A percentile compares a stretch with the other conserved stretches of the same genome.
These are phyloP conservation scores for Phytophthora syringae DNA, from an alignment of 352 stramenopile genomes.

Conservation along the genomic window DNA sequence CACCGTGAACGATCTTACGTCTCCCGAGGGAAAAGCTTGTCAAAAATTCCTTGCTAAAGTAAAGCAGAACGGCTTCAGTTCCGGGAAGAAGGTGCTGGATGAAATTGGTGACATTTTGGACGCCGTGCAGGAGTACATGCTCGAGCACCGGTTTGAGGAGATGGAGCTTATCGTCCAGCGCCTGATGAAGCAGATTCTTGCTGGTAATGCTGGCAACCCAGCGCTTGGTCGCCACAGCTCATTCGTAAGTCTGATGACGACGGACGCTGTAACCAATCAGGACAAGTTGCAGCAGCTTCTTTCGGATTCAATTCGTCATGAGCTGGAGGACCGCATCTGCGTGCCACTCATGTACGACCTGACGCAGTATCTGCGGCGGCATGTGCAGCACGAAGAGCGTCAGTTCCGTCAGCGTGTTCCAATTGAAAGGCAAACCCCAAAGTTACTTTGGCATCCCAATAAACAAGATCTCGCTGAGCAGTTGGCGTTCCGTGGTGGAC, in stretches of 20 bases:
- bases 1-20: slow-evolving; percentile 78
- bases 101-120: slow-evolving; percentile 83
- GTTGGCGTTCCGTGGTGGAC: slow-evolving; percentile 77
- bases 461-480: slow-evolving; percentile 80
- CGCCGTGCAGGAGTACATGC: slow-evolving; percentile 87
- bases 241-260: slow-evolving; percentile 67
- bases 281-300: slow-evolving; percentile 80
- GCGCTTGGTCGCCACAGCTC: slow-evolving; percentile 58
- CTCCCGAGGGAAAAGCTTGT: slow-evolving; percentile 81
- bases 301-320: slow-evolving; percentile 84
- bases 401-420: slow-evolving; percentile 74
- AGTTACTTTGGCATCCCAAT: slow-evolving; percentile 85
- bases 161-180: slow-evolving; percentile 73
- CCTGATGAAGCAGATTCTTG: slow-evolving; percentile 54
- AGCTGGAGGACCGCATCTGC: slow-evolving; percentile 84
- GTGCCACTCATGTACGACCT: slow-evolving; percentile 76
- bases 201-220: slow-evolving; percentile 17
- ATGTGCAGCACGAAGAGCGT: slow-evolving; percentile 74
- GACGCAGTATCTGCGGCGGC: slow-evolving; percentile 47
- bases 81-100: slow-evolving; percentile 66
- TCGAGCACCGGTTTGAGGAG: slow-evolving; percentile 83
- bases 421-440: slow-evolving; percentile 76
- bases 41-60: slow-evolving; percentile 77
- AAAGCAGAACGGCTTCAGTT: slow-evolving; percentile 47
- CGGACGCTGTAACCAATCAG: slow-evolving; percentile 68